Evolutionary conservation across 331 rosid genomes (phyloP).

Genomic region (Acacia pycnantha): DNA sequence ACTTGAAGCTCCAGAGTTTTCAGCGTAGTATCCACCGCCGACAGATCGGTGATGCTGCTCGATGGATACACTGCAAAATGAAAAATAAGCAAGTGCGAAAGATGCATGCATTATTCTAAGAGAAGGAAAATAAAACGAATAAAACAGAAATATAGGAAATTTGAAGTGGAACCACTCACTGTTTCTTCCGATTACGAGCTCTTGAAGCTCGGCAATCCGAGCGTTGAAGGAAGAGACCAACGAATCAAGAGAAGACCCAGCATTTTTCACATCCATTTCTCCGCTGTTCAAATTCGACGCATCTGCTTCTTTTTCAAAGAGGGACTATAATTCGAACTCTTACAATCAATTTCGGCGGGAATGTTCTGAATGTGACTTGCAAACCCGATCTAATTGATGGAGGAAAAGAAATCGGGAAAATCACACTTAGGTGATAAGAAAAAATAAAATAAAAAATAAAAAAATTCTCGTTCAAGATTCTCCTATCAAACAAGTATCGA

Average conservation of each 20-base stretch:
- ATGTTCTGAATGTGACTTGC: not conserved
- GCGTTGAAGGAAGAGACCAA: conserved; percentile 64
- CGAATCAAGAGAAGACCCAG: conserved; percentile 64
- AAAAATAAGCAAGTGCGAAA: not conserved
- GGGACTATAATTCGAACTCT: not conserved
- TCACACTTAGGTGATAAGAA: too few species aligned
- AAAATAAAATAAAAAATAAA: too few species aligned
- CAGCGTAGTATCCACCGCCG: conserved; percentile 68
- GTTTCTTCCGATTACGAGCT: conserved; percentile 85
- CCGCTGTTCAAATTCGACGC: not conserved
- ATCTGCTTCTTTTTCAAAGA: not conserved
- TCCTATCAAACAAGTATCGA: too few species aligned
- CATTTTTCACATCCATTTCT: conserved; percentile 58
- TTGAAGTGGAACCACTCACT: conserved; percentile 35
- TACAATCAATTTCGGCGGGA: conserved; percentile 28
- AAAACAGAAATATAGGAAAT: not conserved
- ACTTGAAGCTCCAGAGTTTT: conserved; percentile 87
- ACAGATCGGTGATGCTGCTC: conserved; percentile 69
- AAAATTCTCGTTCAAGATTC: too few species aligned
- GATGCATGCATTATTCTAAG: not conserved
- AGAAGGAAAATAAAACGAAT: not conserved
- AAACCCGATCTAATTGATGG: too few species aligned
- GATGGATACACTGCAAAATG: conserved; percentile 71
- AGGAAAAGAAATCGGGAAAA: too few species aligned
- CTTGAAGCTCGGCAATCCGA: conserved; percentile 83